Base-by-base conservation (phyloP, 768 basidiomycete genomes). In the Tricholoma bakamatsutake region DNA sequence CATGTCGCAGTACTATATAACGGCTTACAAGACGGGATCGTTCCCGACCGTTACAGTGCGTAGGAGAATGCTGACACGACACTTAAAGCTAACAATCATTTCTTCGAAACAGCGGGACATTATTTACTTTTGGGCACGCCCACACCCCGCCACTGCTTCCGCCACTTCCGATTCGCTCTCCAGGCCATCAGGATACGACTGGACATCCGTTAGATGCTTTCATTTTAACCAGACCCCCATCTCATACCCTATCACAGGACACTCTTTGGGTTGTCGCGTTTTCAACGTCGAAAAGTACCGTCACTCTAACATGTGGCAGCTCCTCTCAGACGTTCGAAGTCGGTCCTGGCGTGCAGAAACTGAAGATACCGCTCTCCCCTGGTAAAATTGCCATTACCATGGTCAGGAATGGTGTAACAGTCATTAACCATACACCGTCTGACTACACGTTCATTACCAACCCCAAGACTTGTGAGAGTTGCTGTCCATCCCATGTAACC, bases 211-310 rank as follows among this genome's bases (percentile, higher is more conserved):
- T 67, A 61, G 74, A 65, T 57, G 62, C 52, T 58, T 67, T 51
- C 60, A 5, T 8, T 9, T 47, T 13, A 15, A 27, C 9, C 21
- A 7, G 27, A 5, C 5, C n/a, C n/a, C 12, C 34, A 21, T 11
- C 28, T 53, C n/a, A 43, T 17, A 8, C 31, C 37, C 57, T 63
- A 55, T 62, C 53, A 34, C 57, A 82, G 73, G 83, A 87, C 63
- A 77, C 75, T 13, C 75, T 90, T 57, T 91, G 83, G 81, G 86
- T 80, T 0, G 79, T 80, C 17, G 85, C 83, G 1, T 80, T 87
- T 63, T 73, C 82, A 30, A 80, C 78, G 4, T 73, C 73, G 3
- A 67, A 78, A 13, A 77, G 78, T 47, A 76, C 73, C 12, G 81
- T 88, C 49, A 79, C 75, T 12, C 73, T 89, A 46, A 72, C 72